Conservation (phyloP, 2,329 filamentous ascomycete species). For the Rhynchosporium agropyri region DNA sequence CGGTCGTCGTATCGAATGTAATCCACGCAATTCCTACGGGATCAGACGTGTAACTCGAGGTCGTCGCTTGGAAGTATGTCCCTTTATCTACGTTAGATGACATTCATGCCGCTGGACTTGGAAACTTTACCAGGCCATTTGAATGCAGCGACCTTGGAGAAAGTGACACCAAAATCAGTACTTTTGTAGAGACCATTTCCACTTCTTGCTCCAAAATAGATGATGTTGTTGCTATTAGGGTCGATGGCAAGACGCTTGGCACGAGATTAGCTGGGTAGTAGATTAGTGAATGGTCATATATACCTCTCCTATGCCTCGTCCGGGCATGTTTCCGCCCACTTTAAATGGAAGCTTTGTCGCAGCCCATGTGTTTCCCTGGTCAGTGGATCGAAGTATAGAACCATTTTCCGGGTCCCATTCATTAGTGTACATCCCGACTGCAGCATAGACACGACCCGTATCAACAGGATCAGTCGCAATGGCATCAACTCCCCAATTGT, state of each 20-base stretch:
- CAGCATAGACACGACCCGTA: slow-evolving; percentile 54
- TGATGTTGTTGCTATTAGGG: slow-evolving; percentile 56
- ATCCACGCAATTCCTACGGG: slow-evolving; percentile 34
- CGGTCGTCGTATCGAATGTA: slow-evolving; percentile 34
- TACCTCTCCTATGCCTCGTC: slow-evolving; percentile 58
- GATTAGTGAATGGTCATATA: neutral
- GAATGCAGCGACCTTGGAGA: slow-evolving; percentile 55
- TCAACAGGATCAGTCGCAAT: slow-evolving; percentile 58
- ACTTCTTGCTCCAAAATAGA: slow-evolving; percentile 61
- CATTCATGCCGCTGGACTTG: slow-evolving; percentile 35
- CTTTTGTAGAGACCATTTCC: slow-evolving; percentile 62
- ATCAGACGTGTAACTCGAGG: slow-evolving; percentile 27
- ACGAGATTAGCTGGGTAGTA: slow-evolving; percentile 2
- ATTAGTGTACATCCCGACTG: slow-evolving; percentile 62
- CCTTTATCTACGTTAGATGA: slow-evolving; percentile 22
- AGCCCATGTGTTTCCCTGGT: slow-evolving; percentile 56
- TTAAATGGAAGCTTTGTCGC: slow-evolving; percentile 57
- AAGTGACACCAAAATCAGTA: slow-evolving; percentile 57
- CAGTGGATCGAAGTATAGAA: slow-evolving; percentile 56
- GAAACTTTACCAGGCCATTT: slow-evolving; percentile 52
- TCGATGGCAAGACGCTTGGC: slow-evolving; percentile 55
- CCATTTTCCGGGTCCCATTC: slow-evolving; percentile 60
- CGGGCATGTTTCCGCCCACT: slow-evolving; percentile 64
- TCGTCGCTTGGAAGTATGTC: slow-evolving; percentile 30
- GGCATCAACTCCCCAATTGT: slow-evolving; percentile 60